Conservation (phyloP, 2,329 filamentous ascomycete species). For the Alternaria solani region DNA sequence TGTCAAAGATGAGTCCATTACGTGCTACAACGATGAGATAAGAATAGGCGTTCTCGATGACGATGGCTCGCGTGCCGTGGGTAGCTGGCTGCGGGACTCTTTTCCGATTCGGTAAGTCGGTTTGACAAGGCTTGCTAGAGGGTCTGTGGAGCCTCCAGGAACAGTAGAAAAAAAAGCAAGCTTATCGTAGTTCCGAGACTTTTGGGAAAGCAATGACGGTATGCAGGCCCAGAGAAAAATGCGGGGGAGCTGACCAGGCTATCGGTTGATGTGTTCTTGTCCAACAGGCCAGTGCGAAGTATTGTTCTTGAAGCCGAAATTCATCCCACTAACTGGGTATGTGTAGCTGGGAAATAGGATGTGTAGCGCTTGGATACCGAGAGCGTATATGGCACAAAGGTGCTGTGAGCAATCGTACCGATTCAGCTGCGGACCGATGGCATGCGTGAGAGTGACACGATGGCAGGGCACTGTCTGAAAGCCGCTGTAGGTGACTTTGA, state of each 20-base stretch:
- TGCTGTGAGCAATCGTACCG: conserved; percentile 21
- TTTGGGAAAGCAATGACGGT: conserved; percentile 35
- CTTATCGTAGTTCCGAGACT: conserved; percentile 28
- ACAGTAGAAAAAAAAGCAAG: conserved; percentile 43
- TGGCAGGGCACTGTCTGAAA: conserved; percentile 25
- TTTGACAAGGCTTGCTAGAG: conserved; percentile 39
- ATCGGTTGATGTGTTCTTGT: conserved; percentile 57
- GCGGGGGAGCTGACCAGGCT: conserved; percentile 30
- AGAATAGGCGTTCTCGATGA: conserved; percentile 41
- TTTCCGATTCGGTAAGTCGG: conserved; percentile 31
- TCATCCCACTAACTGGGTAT: conserved; percentile 44
- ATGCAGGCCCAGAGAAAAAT: conserved; percentile 24
- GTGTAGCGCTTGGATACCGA: conserved; percentile 7
- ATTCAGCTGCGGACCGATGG: conserved; percentile 20
- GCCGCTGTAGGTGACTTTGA: conserved; percentile 25
- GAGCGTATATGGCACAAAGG: conserved; percentile 17
- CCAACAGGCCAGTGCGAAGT: conserved; percentile 55
- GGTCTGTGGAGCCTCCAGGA: conserved; percentile 28
- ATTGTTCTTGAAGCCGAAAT: conserved; percentile 53
- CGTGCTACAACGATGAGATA: conserved; percentile 39
- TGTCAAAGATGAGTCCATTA: conserved; percentile 56
- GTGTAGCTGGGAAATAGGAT: conserved; percentile 1
- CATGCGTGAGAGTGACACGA: conserved; percentile 26
- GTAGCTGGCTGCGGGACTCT: conserved; percentile 39
- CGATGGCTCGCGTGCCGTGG: conserved; percentile 40